Percentiles rank a stretch among this genome's conserved stretches.
These are phyloP conservation scores for Solioccasus polychromus DNA, from an alignment of 768 basidiomycete species.

Conservation along the genomic window DNA sequence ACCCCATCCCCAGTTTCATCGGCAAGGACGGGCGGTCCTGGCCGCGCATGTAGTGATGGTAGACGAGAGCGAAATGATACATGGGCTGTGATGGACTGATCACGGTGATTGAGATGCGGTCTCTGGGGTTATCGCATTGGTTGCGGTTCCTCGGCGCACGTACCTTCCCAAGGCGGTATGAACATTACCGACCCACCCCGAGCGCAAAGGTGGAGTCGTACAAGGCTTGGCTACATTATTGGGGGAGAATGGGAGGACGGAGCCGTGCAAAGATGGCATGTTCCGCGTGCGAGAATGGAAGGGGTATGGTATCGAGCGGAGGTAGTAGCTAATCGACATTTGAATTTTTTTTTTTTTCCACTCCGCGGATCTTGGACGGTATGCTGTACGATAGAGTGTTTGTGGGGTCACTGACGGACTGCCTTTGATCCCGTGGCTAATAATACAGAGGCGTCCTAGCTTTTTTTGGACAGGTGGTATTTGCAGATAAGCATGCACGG, in stretches of 20 bases:
- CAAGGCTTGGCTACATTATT: constrained; percentile 8
- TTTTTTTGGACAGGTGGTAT: background rate
- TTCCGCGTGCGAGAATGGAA: constrained; percentile 16
- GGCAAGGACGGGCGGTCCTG: background rate
- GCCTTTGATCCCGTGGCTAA: constrained; percentile 12
- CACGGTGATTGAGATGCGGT: constrained; percentile 8
- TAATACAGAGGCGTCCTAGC: too few species aligned
- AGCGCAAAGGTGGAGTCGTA: background rate
- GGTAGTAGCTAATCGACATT: constrained; percentile 12
- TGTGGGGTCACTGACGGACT: constrained; percentile 11
- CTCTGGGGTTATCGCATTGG: constrained; percentile 9
- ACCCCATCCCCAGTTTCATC: background rate
- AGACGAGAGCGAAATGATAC: background rate
- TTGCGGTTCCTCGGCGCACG: constrained; percentile 13
- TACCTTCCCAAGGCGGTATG: constrained; percentile 15
- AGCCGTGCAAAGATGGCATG: constrained; percentile 12
- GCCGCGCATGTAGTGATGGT: background rate
- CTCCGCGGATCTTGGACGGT: constrained; percentile 21
- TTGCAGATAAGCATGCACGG: constrained; percentile 6
- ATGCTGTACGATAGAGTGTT: constrained; percentile 7
- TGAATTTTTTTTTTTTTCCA: constrained; percentile 3
- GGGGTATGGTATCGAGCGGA: constrained; percentile 4
- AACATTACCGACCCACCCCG: constrained; percentile 6
- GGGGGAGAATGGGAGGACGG: constrained; percentile 6
- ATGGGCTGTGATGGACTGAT: constrained; percentile 4